Base-by-base conservation (phyloP, 2,329 filamentous ascomycete species). In the Penicillium sp. region DNA sequence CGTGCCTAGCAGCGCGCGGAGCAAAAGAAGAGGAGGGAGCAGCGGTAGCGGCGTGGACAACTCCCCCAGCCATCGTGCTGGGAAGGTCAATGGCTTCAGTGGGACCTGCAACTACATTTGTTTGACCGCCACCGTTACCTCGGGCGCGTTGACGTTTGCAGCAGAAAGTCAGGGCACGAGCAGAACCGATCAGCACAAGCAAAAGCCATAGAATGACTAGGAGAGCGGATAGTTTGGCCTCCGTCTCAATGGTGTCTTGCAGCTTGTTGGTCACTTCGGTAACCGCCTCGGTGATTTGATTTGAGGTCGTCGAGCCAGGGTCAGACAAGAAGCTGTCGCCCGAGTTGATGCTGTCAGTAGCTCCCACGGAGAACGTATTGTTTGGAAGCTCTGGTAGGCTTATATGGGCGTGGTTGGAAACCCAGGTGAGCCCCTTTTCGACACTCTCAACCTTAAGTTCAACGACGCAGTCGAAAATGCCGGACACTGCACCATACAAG, bases 351-450 rank as follows among this genome's bases (percentile, higher is more conserved):
- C 80, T 79, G 24, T 77, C 79, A 30, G 84, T 77, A 56, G 92
- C 89, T 43, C 92, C 91, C 53, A 87, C 77, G 58, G 90, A 93
- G 75, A 97, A 96, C 1, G 89, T 89, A 69, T 96, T 82, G 65
- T 90, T 87, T 24, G 84, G 79, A 59, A 97, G 85, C 53, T 83
- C 74, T 0, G 94, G 94, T 64, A 99, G 88, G 59, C 84, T 78
- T 64, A 99, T 82, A 60, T 94, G 83, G 3, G 94, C 91, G 69
- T 97, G 79, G 63, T 97, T 87, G 65, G 89, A 84, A 11, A 96
- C 89, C 93, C 93, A 99, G 0, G 90, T 96, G n/a, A 97, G 80
- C 12, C 89, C 94, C 67, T 89, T 87, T 71, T 97, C 85, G 62
- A 99, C 84, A 21, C 86, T 83, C 63, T 89, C 85, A 61, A 97